Evolutionary conservation across 371 early-diverging fungal genomes (phyloP), one percentile per base, ranked within the genome.

Genomic region (Blakeslea trispora): DNA sequence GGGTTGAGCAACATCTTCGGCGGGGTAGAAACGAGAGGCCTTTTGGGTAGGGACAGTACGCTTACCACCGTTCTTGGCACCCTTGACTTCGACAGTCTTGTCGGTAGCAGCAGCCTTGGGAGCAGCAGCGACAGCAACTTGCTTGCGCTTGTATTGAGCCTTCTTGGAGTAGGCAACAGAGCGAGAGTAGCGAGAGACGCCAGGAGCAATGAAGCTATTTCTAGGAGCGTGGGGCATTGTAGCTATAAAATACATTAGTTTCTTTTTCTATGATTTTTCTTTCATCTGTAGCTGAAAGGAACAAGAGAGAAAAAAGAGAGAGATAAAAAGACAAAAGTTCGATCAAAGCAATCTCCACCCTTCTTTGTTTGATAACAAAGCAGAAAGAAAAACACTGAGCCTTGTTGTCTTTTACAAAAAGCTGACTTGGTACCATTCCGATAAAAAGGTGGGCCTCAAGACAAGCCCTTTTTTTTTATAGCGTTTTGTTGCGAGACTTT

Each of bases 21-120:
- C 94, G 48, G 94, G 85, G 83, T 92, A 91, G 86, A 88, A 92
- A 66, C 87, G 82, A 68, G 87, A 68, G 56, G 89, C 84, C 84
- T 89, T 90, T 66, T 72, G 62, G 72, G 86, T 73, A 50, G 91
- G 84, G 50, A 93, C 83, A 62, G 72, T 68, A 58, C 95, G 89
- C 69, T 87, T 83, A 48, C 80, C 80, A 65, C 90, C 90, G 86
- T 93, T 94, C 85, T 91, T 91, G 62, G 81, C 91, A 63, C 92
- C 91, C 69, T 84, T 85, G 59, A 92, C 85, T 63, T 77, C 74
- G 50, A 86, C 81, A 55, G 85, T 82, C 84, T 90, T 91, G 73
- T 81, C 83, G 23, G 82, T 78, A 42, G 71, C 76, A 56, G 76
- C 73, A 53, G 68, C 64, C 59, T 82, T 76, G 61, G 79, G 77